These are phyloP conservation scores for Austroboletus olivaceoglutinosus DNA, from an alignment of 1,284 basidiomycete species.

Conservation along the genomic window DNA sequence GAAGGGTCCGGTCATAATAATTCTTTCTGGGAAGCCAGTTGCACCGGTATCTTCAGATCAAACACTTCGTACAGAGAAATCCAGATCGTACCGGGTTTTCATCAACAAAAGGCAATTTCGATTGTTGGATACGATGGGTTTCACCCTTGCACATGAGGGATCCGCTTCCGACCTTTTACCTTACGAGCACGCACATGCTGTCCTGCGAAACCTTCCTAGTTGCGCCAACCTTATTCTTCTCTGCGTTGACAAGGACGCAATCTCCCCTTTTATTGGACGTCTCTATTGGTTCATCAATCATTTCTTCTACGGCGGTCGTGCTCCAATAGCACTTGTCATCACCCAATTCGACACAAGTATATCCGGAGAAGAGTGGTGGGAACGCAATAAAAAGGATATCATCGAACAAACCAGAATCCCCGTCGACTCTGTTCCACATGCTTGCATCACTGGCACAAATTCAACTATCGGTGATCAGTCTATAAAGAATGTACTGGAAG, in stretches of 20 bases:
- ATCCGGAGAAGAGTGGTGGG: constrained; percentile 8
- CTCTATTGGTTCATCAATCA: constrained; percentile 7
- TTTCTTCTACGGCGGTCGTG: constrained; percentile 7
- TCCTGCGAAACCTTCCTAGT: constrained; percentile 4
- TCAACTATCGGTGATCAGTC: background rate
- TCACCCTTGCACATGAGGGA: background rate
- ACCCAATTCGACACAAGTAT: constrained; percentile 21
- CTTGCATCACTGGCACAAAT: background rate
- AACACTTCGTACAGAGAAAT: background rate
- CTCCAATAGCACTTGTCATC: constrained; percentile 30
- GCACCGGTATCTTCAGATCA: background rate
- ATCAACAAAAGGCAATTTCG: background rate
- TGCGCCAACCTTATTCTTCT: background rate
- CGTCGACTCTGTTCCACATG: background rate
- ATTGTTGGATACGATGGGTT: background rate
- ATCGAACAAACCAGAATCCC: background rate
- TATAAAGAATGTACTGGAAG: background rate
- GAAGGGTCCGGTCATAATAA: background rate
- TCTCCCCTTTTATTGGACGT: background rate
- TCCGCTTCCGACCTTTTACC: background rate
- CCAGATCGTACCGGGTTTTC: background rate
- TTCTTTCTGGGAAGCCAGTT: constrained; percentile 1
- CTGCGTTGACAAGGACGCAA: constrained; percentile 1
- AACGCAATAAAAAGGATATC: background rate
- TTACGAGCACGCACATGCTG: constrained; percentile 9